phyloP scores from a whole-genome alignment of 176 grass and related monocot species.

The Avena atlantica region DNA sequence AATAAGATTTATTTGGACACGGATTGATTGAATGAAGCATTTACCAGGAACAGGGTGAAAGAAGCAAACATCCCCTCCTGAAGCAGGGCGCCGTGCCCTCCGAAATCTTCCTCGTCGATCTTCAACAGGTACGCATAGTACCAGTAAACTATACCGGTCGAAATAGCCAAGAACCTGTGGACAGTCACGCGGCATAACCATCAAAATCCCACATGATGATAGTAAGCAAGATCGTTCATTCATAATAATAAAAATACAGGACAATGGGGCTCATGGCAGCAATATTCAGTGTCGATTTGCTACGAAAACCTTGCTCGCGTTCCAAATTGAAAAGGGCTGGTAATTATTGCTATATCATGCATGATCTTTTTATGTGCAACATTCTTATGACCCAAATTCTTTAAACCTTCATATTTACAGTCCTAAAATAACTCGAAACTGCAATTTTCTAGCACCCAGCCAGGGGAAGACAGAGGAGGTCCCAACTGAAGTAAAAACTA shows the following conservation, averaged over 20 bases:
- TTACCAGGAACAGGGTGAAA: conserved; percentile 95
- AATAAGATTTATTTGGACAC: background rate
- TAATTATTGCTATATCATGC: background rate
- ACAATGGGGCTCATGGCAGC: background rate
- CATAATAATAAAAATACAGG: background rate
- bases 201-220: conserved; percentile 6
- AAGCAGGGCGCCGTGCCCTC: conserved; percentile 82
- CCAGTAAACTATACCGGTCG: conserved; percentile 82
- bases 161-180: conserved; percentile 79
- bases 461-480: background rate
- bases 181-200: background rate
- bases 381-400: background rate
- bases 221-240: too few relatives aligned
- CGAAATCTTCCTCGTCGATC: conserved; percentile 92
- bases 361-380: background rate
- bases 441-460: background rate
- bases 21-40: background rate
- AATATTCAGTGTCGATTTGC: background rate
- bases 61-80: conserved; percentile 98
- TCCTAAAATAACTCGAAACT: background rate
- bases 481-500: background rate
- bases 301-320: background rate
- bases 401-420: background rate
- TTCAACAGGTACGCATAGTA: conserved; percentile 83
- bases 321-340: background rate